These are phyloP conservation scores for Litsea cubeba DNA, from an alignment of 164 flowering plant genomes.

Conservation along the genomic window DNA sequence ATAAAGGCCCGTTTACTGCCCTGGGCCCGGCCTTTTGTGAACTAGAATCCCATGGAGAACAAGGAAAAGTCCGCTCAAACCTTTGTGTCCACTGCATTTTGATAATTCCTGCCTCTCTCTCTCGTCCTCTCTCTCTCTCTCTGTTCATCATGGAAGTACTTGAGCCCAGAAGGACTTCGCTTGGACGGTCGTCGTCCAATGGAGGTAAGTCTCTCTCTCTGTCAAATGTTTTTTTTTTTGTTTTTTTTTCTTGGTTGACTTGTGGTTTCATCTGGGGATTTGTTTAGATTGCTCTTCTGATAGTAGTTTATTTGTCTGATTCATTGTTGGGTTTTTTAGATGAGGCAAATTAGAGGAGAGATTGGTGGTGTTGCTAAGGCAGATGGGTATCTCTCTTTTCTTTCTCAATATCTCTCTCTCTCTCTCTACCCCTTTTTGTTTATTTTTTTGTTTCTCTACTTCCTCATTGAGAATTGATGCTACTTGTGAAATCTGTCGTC, in stretches of 20 bases:
- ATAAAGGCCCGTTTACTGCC: no score
- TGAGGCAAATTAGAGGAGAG: conserved; percentile 84
- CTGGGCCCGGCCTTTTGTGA: no score
- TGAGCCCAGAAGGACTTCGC: conserved; percentile 92
- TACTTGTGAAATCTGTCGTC: not conserved
- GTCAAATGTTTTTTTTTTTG: no score
- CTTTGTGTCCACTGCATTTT: no score
- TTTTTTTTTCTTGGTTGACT: conserved; percentile 8
- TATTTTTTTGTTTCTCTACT: not conserved
- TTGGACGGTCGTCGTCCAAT: conserved; percentile 91
- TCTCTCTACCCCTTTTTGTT: not conserved
- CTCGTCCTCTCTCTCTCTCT: conserved; percentile 1
- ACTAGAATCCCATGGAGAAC: no score
- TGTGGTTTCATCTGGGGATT: not conserved
- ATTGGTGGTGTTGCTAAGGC: conserved; percentile 81
- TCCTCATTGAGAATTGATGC: not conserved
- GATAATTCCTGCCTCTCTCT: no score
- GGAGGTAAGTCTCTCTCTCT: conserved; percentile 45
- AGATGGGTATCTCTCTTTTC: conserved; percentile 60
- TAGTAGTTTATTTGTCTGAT: not conserved
- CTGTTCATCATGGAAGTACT: conserved; percentile 54
- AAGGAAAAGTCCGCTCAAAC: no score
- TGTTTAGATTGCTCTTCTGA: not conserved
- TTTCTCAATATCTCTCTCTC: not conserved
- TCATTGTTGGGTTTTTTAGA: conserved; percentile 29